Conservation (phyloP, 2,329 filamentous ascomycete genomes). For the Calonectria multiphialidica region DNA sequence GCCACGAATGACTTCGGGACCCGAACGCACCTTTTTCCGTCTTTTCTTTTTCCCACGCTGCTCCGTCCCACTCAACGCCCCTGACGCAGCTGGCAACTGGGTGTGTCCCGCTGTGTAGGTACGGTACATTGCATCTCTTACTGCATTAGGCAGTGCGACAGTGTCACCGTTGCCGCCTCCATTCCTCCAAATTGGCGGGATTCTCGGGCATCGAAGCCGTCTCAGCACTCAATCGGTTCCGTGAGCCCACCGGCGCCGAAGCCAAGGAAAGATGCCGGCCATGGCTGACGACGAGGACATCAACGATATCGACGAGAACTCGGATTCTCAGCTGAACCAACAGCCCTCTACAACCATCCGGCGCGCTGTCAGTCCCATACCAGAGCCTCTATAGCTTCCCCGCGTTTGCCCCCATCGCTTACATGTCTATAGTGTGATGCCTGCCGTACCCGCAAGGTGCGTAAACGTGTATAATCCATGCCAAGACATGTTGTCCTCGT, state of each 20-base stretch:
- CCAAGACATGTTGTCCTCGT: background rate
- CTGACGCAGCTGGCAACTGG: conserved; percentile 12
- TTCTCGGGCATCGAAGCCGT: background rate
- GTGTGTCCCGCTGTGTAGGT: background rate
- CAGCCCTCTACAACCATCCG: conserved; percentile 34
- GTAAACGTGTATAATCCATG: conserved; percentile 14
- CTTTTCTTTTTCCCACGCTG: conserved; percentile 12
- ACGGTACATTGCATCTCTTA: background rate
- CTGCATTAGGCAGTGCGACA: conserved; percentile 5
- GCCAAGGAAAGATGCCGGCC: background rate
- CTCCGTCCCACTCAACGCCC: conserved; percentile 17
- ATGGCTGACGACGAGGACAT: conserved; percentile 32
- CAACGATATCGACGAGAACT: conserved; percentile 34
- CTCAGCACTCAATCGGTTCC: background rate
- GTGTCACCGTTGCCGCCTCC: background rate
- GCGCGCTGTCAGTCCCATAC: conserved; percentile 40
- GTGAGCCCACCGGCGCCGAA: background rate
- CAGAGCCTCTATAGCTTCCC: background rate
- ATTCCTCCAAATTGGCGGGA: background rate
- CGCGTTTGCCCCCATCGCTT: conserved; percentile 18
- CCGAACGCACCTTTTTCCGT: conserved; percentile 25
- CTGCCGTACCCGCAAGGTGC: conserved; percentile 49
- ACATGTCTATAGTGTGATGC: conserved; percentile 45
- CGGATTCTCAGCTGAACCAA: conserved; percentile 36
- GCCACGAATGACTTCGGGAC: conserved; percentile 23